These are phyloP conservation scores for Anthracocystis setariae DNA, from an alignment of 1,284 basidiomycete genomes.

Conservation along the genomic window DNA sequence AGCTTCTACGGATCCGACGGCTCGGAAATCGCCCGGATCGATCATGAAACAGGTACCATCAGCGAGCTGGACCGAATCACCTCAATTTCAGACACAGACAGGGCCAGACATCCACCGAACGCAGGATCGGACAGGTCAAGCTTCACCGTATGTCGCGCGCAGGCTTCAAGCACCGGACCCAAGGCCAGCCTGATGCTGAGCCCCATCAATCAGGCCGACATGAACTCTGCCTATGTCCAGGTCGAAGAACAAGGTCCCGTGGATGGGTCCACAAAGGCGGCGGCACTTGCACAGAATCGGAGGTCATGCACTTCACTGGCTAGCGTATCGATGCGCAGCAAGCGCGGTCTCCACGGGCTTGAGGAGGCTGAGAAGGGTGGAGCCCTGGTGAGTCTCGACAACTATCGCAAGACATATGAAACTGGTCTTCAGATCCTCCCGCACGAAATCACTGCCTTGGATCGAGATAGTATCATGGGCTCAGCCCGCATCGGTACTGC, in stretches of 20 bases:
- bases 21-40: conserved; percentile 42
- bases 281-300: conserved; percentile 33
- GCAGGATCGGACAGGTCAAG: conserved; percentile 1
- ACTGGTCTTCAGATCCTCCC: conserved; percentile 49
- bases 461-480: conserved; percentile 54
- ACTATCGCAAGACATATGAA: conserved; percentile 43
- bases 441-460: conserved; percentile 41
- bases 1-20: conserved; percentile 58
- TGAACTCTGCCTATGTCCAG: not conserved
- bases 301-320: conserved; percentile 33
- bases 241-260: not conserved
- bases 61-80: conserved; percentile 13
- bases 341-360: conserved; percentile 45
- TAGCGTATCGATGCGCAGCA: conserved; percentile 50
- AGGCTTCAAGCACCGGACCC: conserved; percentile 25
- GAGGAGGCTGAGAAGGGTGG: conserved; percentile 55
- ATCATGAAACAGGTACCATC: conserved; percentile 28
- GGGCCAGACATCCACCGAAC: not conserved
- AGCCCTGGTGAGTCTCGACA: conserved; percentile 54
- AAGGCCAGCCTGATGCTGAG: conserved; percentile 43
- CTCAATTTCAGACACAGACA: conserved; percentile 7
- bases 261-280: conserved; percentile 32
- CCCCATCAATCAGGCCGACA: conserved; percentile 8
- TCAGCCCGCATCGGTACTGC: conserved; percentile 21
- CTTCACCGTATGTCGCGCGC: conserved; percentile 24